A percentile compares a stretch with the other conserved stretches of the same genome.
These are phyloP conservation scores for Chytriomyces sp. DNA, from an alignment of 192 early-diverging fungal species.

Conservation along the genomic window DNA sequence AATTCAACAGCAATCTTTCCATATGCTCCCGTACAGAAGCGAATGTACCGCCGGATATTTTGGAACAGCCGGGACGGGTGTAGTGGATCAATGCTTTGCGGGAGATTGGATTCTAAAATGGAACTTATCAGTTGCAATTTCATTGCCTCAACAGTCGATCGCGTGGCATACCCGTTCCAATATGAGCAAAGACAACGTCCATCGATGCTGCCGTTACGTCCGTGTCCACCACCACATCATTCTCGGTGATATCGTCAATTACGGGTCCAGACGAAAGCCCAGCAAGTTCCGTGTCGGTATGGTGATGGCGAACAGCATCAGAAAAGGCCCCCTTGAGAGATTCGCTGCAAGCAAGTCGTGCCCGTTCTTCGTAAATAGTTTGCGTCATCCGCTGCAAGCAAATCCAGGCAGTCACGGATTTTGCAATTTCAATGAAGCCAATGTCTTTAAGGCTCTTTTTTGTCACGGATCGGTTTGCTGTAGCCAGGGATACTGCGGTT, in stretches of 20 bases:
- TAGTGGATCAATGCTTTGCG: neutral
- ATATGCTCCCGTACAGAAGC: slow-evolving; percentile 51
- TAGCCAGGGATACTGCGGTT: neutral
- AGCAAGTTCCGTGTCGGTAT: neutral
- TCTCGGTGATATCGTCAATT: neutral
- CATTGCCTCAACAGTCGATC: no score
- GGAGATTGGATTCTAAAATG: neutral
- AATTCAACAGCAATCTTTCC: slow-evolving; percentile 43
- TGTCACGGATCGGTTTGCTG: neutral
- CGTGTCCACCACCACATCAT: neutral
- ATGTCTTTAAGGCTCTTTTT: slow-evolving; percentile 23
- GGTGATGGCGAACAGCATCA: neutral
- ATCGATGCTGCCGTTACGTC: neutral
- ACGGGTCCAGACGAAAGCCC: neutral
- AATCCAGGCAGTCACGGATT: slow-evolving; percentile 45
- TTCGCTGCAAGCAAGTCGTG: neutral
- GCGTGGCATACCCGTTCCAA: neutral
- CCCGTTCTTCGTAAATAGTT: neutral
- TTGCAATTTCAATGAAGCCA: slow-evolving; percentile 31
- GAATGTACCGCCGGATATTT: slow-evolving; percentile 44
- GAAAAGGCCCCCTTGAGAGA: neutral
- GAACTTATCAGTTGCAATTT: neutral
- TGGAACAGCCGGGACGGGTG: neutral
- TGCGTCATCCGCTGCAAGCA: slow-evolving; percentile 40
- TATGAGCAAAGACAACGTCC: neutral